Conservation (phyloP, 371 early-diverging fungal genomes). For the Syncephalastrum racemosum region DNA sequence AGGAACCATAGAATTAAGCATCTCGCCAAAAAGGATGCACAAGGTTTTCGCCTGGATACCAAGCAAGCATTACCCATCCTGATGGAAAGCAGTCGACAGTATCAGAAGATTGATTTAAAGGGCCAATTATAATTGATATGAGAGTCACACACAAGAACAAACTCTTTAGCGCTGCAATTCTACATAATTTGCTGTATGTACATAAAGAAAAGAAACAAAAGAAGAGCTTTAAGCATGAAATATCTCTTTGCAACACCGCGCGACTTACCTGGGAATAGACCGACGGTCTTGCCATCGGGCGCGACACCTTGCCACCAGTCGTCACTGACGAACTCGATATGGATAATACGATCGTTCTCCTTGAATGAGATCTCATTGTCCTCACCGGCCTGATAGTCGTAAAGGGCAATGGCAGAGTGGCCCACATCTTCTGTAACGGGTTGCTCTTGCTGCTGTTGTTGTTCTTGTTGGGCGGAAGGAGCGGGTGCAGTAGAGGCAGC, state of each 20-base stretch:
- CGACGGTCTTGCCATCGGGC: slow-evolving; percentile 52
- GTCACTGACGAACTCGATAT: slow-evolving; percentile 81
- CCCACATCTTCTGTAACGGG: slow-evolving; percentile 25
- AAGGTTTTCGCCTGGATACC: slow-evolving; percentile 40
- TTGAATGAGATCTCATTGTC: slow-evolving; percentile 85
- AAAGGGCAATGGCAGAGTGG: slow-evolving; percentile 66
- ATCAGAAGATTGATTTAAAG: slow-evolving; percentile 66
- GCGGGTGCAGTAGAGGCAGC: slow-evolving; percentile 17
- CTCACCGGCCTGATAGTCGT: slow-evolving; percentile 87
- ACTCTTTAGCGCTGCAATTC: slow-evolving; percentile 15
- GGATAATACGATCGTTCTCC: slow-evolving; percentile 72
- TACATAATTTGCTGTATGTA: slow-evolving; percentile 20
- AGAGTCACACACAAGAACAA: no score
- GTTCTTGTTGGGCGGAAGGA: slow-evolving; percentile 13
- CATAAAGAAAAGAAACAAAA: not conserved
- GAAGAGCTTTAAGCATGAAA: not conserved
- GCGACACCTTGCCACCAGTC: slow-evolving; percentile 92
- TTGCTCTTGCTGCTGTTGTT: slow-evolving; percentile 15
- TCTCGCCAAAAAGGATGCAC: not conserved
- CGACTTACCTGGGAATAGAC: slow-evolving; percentile 77
- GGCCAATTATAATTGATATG: slow-evolving; percentile 43
- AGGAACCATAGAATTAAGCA: slow-evolving; percentile 22
- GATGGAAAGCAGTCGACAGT: slow-evolving; percentile 48
- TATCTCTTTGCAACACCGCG: not conserved
- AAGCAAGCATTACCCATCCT: slow-evolving; percentile 48